Conservation (phyloP, 805 yeast genomes). For the Saccharomycopsis microspora region DNA sequence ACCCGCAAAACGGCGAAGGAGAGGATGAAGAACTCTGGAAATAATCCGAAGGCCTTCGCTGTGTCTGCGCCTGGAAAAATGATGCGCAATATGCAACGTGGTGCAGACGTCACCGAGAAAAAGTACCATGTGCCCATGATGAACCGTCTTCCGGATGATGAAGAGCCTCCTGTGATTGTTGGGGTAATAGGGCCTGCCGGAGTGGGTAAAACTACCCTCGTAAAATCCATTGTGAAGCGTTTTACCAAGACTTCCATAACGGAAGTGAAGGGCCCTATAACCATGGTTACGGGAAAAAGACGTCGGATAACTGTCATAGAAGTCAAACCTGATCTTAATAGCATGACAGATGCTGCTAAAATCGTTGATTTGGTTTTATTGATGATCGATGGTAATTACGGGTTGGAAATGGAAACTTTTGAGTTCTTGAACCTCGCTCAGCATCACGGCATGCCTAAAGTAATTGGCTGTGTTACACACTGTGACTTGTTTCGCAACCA, state of each 20-base stretch:
- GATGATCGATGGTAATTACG: conserved; percentile 93
- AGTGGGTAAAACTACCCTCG: conserved; percentile 90
- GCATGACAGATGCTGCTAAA: conserved; percentile 95
- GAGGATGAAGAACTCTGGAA: conserved; percentile 61
- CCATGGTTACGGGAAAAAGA: conserved; percentile 91
- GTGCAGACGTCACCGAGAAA: conserved; percentile 72
- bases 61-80: conserved; percentile 79
- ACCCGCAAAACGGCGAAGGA: conserved; percentile 59
- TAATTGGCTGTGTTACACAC: conserved; percentile 91
- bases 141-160: conserved; percentile 93
- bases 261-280: conserved; percentile 91
- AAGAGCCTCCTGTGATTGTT: conserved; percentile 92
- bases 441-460: conserved; percentile 98
- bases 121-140: conserved; percentile 95
- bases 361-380: conserved; percentile 86
- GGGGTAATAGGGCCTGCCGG: conserved; percentile 99
- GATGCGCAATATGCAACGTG: conserved; percentile 71
- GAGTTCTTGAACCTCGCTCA: conserved; percentile 93
- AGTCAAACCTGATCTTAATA: conserved; percentile 82
- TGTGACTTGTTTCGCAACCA: conserved; percentile 87
- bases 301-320: conserved; percentile 89
- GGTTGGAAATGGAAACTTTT: conserved; percentile 99
- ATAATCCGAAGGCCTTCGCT: conserved; percentile 75
- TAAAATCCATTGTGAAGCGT: conserved; percentile 78
- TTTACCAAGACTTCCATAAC: conserved; percentile 75